phyloP scores from a whole-genome alignment of 148 eudicot species.

The Camellia lanceoleosa region DNA sequence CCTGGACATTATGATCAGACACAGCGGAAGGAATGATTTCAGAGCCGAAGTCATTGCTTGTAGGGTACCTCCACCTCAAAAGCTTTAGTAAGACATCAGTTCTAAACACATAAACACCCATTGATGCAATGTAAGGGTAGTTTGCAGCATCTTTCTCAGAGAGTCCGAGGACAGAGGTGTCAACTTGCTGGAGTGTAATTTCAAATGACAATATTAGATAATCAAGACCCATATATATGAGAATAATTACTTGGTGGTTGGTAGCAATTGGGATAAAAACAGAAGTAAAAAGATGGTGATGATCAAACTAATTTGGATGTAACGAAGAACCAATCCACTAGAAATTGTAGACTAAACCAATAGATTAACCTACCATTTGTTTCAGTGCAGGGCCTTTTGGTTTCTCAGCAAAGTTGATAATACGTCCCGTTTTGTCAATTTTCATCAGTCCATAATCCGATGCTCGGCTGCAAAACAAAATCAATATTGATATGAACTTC shows the following conservation, averaged over 20 bases:
- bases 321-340: not conserved
- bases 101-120: constrained; percentile 89
- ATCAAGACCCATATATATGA: not conserved
- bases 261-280: not conserved
- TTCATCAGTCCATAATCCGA: constrained; percentile 67
- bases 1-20: constrained; percentile 73
- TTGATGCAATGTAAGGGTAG: constrained; percentile 89
- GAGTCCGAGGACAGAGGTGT: constrained; percentile 74
- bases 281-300: not conserved
- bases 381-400: constrained; percentile 72
- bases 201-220: not conserved
- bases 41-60: constrained; percentile 81
- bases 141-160: constrained; percentile 55
- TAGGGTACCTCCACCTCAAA: constrained; percentile 57
- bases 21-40: constrained; percentile 89
- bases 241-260: not conserved
- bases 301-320: not conserved
- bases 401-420: constrained; percentile 77
- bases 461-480: constrained; percentile 59
- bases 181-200: constrained; percentile 59
- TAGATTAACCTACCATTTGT: constrained; percentile 51
- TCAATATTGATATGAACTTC: constrained; percentile 33
- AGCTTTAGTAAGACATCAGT: constrained; percentile 79
- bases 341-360: not conserved
- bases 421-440: constrained; percentile 67